These are phyloP conservation scores for Paramyrothecium sp. DNA, from an alignment of 2,329 filamentous ascomycete genomes.

Conservation along the genomic window DNA sequence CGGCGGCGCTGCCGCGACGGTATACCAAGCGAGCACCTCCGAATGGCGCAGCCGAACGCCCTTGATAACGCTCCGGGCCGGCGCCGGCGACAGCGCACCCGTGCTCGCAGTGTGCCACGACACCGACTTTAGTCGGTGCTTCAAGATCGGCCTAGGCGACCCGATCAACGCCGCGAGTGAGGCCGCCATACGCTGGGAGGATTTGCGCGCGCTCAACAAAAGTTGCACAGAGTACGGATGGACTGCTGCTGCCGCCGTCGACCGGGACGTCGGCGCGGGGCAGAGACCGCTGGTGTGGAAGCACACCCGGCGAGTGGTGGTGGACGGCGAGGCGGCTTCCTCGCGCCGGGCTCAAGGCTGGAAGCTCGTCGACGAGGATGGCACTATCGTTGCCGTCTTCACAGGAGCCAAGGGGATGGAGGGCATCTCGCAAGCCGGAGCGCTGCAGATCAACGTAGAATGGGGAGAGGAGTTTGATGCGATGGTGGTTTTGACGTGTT, in stretches of 20 bases:
- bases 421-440: background rate
- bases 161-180: background rate
- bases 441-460: background rate
- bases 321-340: background rate
- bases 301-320: background rate
- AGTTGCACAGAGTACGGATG: slow-evolving; percentile 6
- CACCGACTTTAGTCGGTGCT: background rate
- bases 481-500: background rate
- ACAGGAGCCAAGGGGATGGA: background rate
- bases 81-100: background rate
- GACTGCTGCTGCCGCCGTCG: background rate
- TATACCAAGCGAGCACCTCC: background rate
- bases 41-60: background rate
- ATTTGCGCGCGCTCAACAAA: background rate
- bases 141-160: slow-evolving; percentile 7
- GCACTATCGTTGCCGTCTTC: background rate
- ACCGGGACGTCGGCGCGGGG: background rate
- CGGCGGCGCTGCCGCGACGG: background rate
- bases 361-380: background rate
- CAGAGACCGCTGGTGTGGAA: background rate
- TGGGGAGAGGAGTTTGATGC: background rate
- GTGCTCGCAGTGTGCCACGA: slow-evolving; percentile 7
- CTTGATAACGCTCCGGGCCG: background rate
- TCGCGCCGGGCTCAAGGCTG: background rate
- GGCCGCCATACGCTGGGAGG: slow-evolving; percentile 4